Evolutionary conservation across 1,284 basidiomycete species (phyloP), one percentile per base, ranked within the genome.

Genomic region (Ganoderma sinense): DNA sequence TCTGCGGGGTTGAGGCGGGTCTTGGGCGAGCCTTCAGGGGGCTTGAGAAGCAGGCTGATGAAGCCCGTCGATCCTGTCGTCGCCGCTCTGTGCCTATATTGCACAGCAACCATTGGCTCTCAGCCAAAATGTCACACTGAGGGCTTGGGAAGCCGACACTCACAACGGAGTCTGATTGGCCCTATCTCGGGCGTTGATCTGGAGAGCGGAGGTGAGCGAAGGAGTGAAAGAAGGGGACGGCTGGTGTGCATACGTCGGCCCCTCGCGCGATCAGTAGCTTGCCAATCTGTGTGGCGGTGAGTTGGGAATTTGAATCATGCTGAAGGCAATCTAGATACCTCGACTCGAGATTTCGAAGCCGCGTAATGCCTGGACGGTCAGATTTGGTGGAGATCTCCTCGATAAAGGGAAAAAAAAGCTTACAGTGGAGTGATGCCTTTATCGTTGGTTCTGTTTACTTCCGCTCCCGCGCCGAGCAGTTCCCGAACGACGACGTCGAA

Each of bases 131-230:
- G 5, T 68, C 61, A 62, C 45, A 23, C 5, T 26, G 13, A 71
- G 69, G 71, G 75, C 72, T 64, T 70, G 72, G 73, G 69, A 73
- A 62, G 33, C 48, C 53, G 62, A 59, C 41, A 82, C 93, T 65
- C 77, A 95, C 94, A 98, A 85, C 64, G 97, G 94, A 63, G 91
- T 86, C 82, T 98, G 97, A 78, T 93, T 95, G 31, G 96, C 95
- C 75, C 91, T 92, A 85, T 98, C 97, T 82, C 89, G 92, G 48
- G 92, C 92, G 78, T 98, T 98, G 82, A 97, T 94, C 95, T 97
- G 75, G 63, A 68, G 4, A 36, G 48, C n/a, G 14, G 31, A 16
- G 58, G 62, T 81, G 60, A 81, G 69, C 23, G 51, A 62, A 43
- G 40, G 62, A n/a, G 31, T 60, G 51, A 13, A 33, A 39, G 62